Evolutionary conservation across 257 asterid genomes (phyloP), one percentile per base, ranked within the genome.

Genomic region (Ophiorrhiza pumila): DNA sequence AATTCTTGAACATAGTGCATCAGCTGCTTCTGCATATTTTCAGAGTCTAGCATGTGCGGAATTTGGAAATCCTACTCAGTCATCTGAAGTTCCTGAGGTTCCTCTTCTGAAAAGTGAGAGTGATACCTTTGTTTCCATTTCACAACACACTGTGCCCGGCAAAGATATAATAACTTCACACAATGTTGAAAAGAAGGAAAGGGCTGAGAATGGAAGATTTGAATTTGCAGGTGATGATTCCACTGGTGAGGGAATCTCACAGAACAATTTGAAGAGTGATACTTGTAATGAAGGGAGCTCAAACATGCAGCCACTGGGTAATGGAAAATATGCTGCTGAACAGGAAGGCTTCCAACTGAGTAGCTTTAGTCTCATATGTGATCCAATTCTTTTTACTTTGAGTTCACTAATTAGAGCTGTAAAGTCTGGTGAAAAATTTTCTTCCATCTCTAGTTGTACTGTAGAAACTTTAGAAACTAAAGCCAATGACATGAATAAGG

Each of bases 1-100:
- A 80, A 86, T 95, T 84, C 93, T 95, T 55, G 96, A 86, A 73
- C 87, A 76, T 53, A 92, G 99, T 85, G 93, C 99, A 67, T 82
- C 86, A 65, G 93, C 96, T n/a, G 99, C 96, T 67, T 77, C 79
- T 80, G 80, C 76, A 72, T 92, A 79, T 83, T 90, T 86, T 53
- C 77, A 77, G 65, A 80, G 83, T 61, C 78, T 74, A 65, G 83
- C 85, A 63, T 65, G 61, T 50, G 81, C 71, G 74, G 80, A 76
- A 65, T 68, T 79, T 72, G 85, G 80, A 71, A 84, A 71, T 74
- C 59, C 68, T 80, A 71, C 78, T 45, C 74, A 68, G 62, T 82
- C 80, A 66, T 80, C 85, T 76, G 84, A 71, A 47, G 74, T 59
- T 72, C 62, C 73, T 74, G 84, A 74, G 25, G 42, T 32, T 60